Evolutionary conservation across 2,329 filamentous ascomycete genomes (phyloP).

Genomic region (Ophiocordyceps robertsii): DNA sequence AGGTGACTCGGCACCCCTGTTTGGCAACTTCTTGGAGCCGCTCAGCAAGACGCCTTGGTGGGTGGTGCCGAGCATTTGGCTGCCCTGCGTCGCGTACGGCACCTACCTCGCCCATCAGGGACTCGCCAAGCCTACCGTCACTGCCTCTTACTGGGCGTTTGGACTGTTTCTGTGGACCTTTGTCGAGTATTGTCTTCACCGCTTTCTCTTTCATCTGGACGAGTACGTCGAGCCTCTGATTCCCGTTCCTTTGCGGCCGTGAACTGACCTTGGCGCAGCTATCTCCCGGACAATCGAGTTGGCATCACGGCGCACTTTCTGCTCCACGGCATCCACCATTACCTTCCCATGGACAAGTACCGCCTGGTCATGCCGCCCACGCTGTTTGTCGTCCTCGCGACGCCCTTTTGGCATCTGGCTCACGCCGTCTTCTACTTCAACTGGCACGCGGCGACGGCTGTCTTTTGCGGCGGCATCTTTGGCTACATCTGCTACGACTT

Average conservation of each 20-base stretch:
- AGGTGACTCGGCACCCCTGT: conserved; percentile 80
- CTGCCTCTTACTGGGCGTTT: conserved; percentile 49
- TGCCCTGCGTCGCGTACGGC: conserved; percentile 67
- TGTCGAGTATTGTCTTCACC: conserved; percentile 77
- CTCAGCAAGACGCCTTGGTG: conserved; percentile 92
- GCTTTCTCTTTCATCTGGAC: conserved; percentile 90
- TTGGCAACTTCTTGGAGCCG: conserved; percentile 98
- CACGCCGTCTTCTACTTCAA: conserved; percentile 71
- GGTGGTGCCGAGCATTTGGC: conserved; percentile 71
- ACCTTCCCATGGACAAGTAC: conserved; percentile 97
- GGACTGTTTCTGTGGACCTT: conserved; percentile 78
- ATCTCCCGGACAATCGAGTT: conserved; percentile 83
- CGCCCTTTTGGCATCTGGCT: conserved; percentile 85
- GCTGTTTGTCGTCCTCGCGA: conserved; percentile 69
- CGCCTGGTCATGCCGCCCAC: conserved; percentile 94
- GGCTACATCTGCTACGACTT: conserved; percentile 94
- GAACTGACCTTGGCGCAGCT: conserved; percentile 38
- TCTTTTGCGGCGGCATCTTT: conserved; percentile 83
- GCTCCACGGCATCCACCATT: conserved; percentile 94
- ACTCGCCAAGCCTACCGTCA: conserved; percentile 32
- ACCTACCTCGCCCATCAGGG: conserved; percentile 51
- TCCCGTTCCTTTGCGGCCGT: background rate
- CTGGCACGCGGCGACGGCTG: conserved; percentile 67
- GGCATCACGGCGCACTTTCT: conserved; percentile 80
- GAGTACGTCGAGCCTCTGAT: conserved; percentile 41